A percentile compares a stretch with the other conserved stretches of the same genome.
These are phyloP conservation scores for Excoecaria agallocha DNA, from an alignment of 345 rosid species.

Conservation along the genomic window DNA sequence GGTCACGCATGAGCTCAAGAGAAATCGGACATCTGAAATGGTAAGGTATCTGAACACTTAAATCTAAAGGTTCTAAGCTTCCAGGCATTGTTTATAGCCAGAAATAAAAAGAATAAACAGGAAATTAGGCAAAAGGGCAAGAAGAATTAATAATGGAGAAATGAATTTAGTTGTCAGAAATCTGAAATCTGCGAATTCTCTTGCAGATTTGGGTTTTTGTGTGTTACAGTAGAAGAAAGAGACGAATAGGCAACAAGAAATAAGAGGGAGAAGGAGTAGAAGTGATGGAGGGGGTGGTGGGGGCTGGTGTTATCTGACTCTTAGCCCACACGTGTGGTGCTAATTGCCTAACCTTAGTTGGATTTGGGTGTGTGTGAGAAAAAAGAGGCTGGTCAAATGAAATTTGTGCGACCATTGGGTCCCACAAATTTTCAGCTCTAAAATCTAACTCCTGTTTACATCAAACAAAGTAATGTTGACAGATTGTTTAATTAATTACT, in stretches of 20 bases:
- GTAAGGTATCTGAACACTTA: conserved; percentile 70
- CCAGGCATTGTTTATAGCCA: conserved; percentile 41
- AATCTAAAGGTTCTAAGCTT: conserved; percentile 77
- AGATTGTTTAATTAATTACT: conserved; percentile 17
- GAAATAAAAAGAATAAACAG: not conserved
- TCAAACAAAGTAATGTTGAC: conserved; percentile 18
- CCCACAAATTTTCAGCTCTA: conserved; percentile 14
- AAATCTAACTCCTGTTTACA: conserved; percentile 43
- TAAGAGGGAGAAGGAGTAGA: conserved; percentile 5
- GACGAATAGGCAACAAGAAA: conserved; percentile 12
- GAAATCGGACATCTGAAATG: conserved; percentile 98
- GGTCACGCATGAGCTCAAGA: conserved; percentile 94
- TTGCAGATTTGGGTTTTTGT: conserved; percentile 17
- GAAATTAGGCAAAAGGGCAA: not conserved
- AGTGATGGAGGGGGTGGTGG: not conserved
- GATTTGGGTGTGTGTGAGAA: not conserved
- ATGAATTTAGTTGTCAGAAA: not conserved
- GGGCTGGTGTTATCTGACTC: conserved; percentile 40
- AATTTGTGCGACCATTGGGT: conserved; percentile 22
- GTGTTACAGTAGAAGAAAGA: conserved; percentile 26
- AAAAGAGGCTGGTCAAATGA: conserved; percentile 37
- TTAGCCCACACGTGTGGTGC: conserved; percentile 69
- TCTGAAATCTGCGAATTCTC: conserved; percentile 35
- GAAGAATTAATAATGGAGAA: not conserved
- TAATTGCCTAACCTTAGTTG: conserved; percentile 37